Evolutionary conservation across 2,329 filamentous ascomycete genomes (phyloP).

Genomic region (Bipolaris gigantea): DNA sequence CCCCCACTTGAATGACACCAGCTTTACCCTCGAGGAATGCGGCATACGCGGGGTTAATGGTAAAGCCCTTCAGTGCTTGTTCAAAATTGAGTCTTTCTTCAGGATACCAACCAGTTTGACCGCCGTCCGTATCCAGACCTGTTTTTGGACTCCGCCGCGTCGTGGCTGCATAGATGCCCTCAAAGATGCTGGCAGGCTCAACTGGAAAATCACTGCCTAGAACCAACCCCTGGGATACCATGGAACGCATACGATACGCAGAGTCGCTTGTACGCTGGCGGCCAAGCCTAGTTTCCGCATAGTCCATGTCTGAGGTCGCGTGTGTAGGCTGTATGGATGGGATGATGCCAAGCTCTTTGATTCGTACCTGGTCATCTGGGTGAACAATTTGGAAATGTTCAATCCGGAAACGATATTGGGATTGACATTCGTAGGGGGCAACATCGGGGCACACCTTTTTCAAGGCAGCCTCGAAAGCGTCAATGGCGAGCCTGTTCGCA

Average conservation of each 20-base stretch:
- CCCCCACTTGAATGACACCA: conserved; percentile 62
- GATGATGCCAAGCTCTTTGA: conserved; percentile 62
- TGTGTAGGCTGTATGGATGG: conserved; percentile 73
- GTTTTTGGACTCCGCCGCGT: conserved; percentile 61
- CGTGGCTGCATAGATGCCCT: conserved; percentile 70
- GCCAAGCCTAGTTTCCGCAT: conserved; percentile 64
- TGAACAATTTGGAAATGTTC: conserved; percentile 73
- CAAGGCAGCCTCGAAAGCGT: conserved; percentile 63
- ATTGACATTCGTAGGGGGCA: conserved; percentile 53
- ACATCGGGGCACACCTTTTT: conserved; percentile 54
- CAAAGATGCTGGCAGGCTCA: conserved; percentile 67
- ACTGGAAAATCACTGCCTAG: conserved; percentile 74
- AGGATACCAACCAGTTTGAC: conserved; percentile 59
- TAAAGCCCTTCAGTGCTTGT: conserved; percentile 66
- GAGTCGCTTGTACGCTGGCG: conserved; percentile 55
- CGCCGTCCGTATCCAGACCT: conserved; percentile 48
- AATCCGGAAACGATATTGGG: conserved; percentile 63
- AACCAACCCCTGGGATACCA: conserved; percentile 58
- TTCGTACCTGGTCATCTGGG: conserved; percentile 63
- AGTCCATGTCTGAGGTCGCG: conserved; percentile 71
- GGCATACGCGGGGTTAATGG: conserved; percentile 60
- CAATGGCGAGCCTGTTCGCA: conserved; percentile 66
- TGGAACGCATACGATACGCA: conserved; percentile 68
- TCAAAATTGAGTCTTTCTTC: conserved; percentile 62
- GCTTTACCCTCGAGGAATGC: conserved; percentile 62